phyloP scores from a whole-genome alignment of 139 green algal species.

The Chlorella sp. region DNA sequence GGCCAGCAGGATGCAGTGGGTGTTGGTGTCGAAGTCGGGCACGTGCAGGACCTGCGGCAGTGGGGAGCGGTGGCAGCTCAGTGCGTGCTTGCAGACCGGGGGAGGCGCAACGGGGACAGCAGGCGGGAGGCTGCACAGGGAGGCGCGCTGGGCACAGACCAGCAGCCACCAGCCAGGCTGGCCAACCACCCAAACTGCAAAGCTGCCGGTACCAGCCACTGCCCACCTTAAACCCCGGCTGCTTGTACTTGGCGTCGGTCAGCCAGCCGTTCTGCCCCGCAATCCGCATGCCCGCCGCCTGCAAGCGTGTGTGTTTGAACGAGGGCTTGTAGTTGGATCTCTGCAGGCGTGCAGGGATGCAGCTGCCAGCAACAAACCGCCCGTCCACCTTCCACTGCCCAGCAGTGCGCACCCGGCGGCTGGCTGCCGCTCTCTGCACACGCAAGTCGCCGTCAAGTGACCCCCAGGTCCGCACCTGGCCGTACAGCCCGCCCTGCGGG shows the following conservation, averaged over 20 bases:
- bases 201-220: too few relatives aligned
- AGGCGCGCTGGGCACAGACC: too few relatives aligned
- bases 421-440: too few relatives aligned
- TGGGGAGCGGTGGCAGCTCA: not conserved
- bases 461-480: not conserved
- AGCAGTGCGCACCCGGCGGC: too few relatives aligned
- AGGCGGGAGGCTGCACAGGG: not conserved
- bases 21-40: constrained; percentile 48
- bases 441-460: too few relatives aligned
- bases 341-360: too few relatives aligned
- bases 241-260: constrained; percentile 2
- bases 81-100: not conserved
- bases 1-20: constrained; percentile 32
- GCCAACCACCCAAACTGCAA: not conserved
- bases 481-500: constrained; percentile 40
- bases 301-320: not conserved
- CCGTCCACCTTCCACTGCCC: too few relatives aligned
- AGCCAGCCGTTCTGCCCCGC: constrained; percentile 29
- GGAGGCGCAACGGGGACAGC: not conserved
- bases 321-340: too few relatives aligned
- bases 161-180: not conserved
- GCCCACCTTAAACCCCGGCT: constrained; percentile 40
- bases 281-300: constrained; percentile 26
- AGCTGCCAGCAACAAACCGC: too few relatives aligned
- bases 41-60: constrained; percentile 44